phyloP scores from a whole-genome alignment of 108 stramenopile genomes.

The Epithemia pelagica region DNA sequence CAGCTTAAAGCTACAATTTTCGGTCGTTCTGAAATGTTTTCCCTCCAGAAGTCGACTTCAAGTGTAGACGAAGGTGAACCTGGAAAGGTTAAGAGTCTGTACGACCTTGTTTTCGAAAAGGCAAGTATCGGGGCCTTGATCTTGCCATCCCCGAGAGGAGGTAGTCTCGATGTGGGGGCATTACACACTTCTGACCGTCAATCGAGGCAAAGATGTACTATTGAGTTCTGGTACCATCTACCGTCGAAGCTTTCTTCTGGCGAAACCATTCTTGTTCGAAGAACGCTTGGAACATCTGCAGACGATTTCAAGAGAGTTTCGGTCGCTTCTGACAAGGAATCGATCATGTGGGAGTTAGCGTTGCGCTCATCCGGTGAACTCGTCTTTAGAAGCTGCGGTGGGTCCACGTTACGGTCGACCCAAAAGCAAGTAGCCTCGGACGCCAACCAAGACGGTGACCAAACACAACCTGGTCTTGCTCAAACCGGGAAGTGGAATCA shows the following conservation, averaged over 20 bases:
- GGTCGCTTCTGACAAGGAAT: constrained; percentile 43
- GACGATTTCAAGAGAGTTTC: constrained; percentile 60
- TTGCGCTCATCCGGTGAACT: constrained; percentile 58
- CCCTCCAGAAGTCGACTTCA: constrained; percentile 59
- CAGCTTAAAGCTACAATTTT: constrained; percentile 40
- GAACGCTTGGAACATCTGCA: constrained; percentile 41
- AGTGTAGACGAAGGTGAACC: constrained; percentile 84
- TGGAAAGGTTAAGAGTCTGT: constrained; percentile 74
- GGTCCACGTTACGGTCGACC: constrained; percentile 27
- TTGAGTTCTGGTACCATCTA: constrained; percentile 81
- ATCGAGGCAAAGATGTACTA: constrained; percentile 60
- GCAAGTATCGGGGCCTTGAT: constrained; percentile 52
- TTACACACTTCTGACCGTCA: constrained; percentile 51
- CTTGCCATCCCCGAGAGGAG: constrained; percentile 54
- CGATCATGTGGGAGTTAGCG: constrained; percentile 74
- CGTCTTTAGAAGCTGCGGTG: constrained; percentile 62
- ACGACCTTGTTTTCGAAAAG: constrained; percentile 73
- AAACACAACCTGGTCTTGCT: constrained; percentile 5
- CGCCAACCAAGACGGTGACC: constrained; percentile 19
- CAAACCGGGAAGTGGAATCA: constrained; percentile 82
- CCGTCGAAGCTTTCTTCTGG: constrained; percentile 37
- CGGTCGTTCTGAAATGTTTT: constrained; percentile 16
- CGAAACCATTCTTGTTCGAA: constrained; percentile 45
- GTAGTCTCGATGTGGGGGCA: constrained; percentile 78
- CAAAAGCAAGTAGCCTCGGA: neutral